These are phyloP conservation scores for Vigna mungo DNA, from an alignment of 306 rosid genomes.

Conservation along the genomic window DNA sequence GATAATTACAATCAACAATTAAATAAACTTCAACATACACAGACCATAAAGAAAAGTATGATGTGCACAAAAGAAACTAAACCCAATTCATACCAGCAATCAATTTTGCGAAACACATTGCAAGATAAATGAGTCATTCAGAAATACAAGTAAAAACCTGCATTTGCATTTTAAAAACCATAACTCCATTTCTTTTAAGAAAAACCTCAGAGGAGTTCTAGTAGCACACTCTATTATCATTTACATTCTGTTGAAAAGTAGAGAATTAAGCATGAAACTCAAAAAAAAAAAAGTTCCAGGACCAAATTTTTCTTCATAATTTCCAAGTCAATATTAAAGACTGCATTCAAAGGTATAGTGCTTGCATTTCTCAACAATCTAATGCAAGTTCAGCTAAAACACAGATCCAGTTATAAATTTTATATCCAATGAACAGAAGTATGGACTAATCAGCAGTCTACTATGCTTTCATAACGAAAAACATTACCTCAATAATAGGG, in stretches of 20 bases:
- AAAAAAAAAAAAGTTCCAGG: neutral
- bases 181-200: slow-evolving; percentile 2
- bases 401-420: neutral
- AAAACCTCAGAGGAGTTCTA: neutral
- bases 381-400: slow-evolving; percentile 9
- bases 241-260: neutral
- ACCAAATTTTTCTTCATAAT: neutral
- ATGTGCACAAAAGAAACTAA: neutral
- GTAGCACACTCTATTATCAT: neutral
- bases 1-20: slow-evolving; percentile 29
- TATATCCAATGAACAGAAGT: neutral
- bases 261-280: neutral
- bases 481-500: slow-evolving; percentile 91
- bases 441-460: neutral
- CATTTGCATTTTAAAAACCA: neutral
- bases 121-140: slow-evolving; percentile 4
- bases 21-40: slow-evolving; percentile 11
- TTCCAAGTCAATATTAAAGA: neutral
- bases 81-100: neutral
- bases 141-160: neutral
- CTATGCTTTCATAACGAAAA: neutral
- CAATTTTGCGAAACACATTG: neutral
- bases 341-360: neutral
- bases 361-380: neutral
- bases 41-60: neutral